Evolutionary conservation across 1,284 basidiomycete species (phyloP).

Genomic region (Malassezia nana): DNA sequence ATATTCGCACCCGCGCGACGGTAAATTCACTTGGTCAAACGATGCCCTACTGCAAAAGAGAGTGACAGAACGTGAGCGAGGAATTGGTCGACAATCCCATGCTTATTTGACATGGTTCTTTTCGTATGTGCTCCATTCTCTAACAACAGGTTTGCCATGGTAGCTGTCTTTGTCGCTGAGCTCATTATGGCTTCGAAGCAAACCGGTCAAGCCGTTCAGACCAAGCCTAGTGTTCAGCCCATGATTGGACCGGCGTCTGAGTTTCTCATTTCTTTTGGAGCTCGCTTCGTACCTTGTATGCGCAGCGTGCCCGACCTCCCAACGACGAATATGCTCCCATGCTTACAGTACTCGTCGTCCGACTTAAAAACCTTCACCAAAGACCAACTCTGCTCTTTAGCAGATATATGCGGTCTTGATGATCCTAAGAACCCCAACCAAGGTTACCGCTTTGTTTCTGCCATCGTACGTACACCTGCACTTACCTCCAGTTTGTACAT

Average conservation of each 20-base stretch:
- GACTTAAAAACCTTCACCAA: constrained; percentile 38
- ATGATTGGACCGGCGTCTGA: constrained; percentile 82
- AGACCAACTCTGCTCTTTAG: constrained; percentile 60
- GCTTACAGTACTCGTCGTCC: constrained; percentile 52
- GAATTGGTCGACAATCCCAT: constrained; percentile 68
- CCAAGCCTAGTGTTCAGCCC: constrained; percentile 67
- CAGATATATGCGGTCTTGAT: constrained; percentile 69
- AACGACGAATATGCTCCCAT: constrained; percentile 56
- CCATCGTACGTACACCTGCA: constrained; percentile 51
- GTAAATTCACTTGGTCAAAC: constrained; percentile 11
- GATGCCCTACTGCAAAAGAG: constrained; percentile 33
- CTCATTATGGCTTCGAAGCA: constrained; percentile 33
- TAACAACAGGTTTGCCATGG: constrained; percentile 53
- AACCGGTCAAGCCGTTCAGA: constrained; percentile 47
- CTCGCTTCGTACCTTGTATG: constrained; percentile 83
- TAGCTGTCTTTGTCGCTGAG: constrained; percentile 50
- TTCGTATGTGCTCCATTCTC: background rate
- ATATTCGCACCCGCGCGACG: background rate
- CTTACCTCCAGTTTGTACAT: constrained; percentile 81
- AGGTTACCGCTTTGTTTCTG: constrained; percentile 62
- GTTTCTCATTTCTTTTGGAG: constrained; percentile 73
- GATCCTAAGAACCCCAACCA: constrained; percentile 63
- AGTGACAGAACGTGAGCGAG: constrained; percentile 54
- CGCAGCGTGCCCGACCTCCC: constrained; percentile 52
- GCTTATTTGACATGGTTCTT: constrained; percentile 58